Base-by-base conservation (phyloP, 2,329 filamentous ascomycete species). In the Aspergillus quadrilineatus region DNA sequence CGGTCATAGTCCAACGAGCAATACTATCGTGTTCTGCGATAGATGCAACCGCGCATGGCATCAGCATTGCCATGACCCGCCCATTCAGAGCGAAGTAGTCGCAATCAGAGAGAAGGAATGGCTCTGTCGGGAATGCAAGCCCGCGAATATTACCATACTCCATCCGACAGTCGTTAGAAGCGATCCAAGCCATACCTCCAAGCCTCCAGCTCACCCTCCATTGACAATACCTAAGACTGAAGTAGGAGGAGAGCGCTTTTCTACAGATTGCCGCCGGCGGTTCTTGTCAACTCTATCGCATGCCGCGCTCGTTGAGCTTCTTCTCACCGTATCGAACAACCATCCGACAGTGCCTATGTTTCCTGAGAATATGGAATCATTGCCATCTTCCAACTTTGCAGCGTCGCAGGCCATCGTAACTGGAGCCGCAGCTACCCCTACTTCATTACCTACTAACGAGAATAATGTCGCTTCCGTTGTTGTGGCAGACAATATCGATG, bases 1-100 rank as follows among this genome's bases (percentile, higher is more conserved):
- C 62, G 86, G 88, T 8, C 83, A 88, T 62, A 90, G 88, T 66
- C 87, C 88, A 3, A 71, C 79, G n/a, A 85, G 78, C 63, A 94
- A 94, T 74, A 84, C 87, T 74, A 92, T 95, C 69, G 89, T 94
- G 2, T 91, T 92, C 72, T 95, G 90, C 75, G 89, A 93, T 73
- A 86, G 86, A 14, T 95, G 90, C 76, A 89, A 90, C 69, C 80
- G 81, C 30, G 84, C 86, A 42, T 95, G 90, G 83, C 90, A 95
- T 72, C 89, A 92, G 70, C 84, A 85, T 65, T 95, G 90, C 67
- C 90, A 95, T 70, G 82, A 89, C 57, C 90, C 90, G 1, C 82
- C 82, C 7, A 89, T 95, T 58, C 80, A 82, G n/a, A 83, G 87
- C 59, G 83, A 87, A 15, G 84, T 88, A 17, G 82, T 92, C 46